Conservation (phyloP, 1,284 basidiomycete genomes). For the Cryptococcus jaspeensis region DNA sequence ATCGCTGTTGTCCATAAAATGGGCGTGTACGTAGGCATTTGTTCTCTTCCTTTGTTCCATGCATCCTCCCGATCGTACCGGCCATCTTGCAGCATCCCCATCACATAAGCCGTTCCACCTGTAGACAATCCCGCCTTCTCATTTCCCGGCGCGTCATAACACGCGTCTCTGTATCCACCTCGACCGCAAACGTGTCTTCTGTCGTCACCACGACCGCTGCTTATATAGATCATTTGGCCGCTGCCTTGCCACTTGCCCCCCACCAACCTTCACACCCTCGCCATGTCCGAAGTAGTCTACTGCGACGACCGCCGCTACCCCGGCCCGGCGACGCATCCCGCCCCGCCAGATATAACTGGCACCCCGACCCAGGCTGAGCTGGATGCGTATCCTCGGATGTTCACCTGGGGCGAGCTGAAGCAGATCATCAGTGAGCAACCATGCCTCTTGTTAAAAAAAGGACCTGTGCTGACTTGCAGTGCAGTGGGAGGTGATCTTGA, state of each 20-base stretch:
- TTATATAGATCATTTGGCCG: too few species aligned
- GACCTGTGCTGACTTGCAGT: background rate
- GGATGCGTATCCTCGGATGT: slow-evolving; percentile 45
- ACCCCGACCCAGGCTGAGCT: slow-evolving; percentile 45
- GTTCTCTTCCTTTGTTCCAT: too few species aligned
- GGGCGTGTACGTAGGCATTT: too few species aligned
- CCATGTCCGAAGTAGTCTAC: slow-evolving; percentile 24
- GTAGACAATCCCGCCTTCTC: too few species aligned
- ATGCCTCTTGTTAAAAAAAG: background rate
- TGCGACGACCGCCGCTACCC: slow-evolving; percentile 39
- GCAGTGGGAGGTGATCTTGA: slow-evolving; percentile 28
- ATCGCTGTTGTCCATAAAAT: too few species aligned
- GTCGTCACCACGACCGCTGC: too few species aligned
- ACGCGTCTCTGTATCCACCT: too few species aligned
- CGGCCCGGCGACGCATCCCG: slow-evolving; percentile 32
- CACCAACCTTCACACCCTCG: background rate
- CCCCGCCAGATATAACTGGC: slow-evolving; percentile 33
- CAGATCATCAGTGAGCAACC: slow-evolving; percentile 40
- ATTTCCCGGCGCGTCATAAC: too few species aligned
- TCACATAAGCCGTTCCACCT: too few species aligned
- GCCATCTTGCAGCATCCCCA: too few species aligned
- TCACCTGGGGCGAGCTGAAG: slow-evolving; percentile 50
- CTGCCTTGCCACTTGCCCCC: background rate
- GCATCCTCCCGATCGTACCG: too few species aligned
- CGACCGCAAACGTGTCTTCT: too few species aligned